These are phyloP conservation scores for Sclerotinia sclerotiorum DNA, from an alignment of 2,329 filamentous ascomycete species.

Conservation along the genomic window DNA sequence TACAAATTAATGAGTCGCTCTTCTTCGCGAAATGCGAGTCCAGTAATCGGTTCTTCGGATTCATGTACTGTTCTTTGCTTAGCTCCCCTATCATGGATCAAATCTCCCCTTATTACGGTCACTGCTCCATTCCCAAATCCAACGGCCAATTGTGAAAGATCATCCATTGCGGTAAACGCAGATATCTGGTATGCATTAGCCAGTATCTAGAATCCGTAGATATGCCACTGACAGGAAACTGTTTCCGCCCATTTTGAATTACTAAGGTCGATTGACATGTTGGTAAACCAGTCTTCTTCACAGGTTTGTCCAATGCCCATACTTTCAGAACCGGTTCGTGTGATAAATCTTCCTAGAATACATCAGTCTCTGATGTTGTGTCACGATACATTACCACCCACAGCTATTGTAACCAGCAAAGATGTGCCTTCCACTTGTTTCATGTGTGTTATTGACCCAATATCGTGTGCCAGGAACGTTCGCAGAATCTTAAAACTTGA, in stretches of 20 bases:
- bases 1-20: conserved; percentile 72
- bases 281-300: conserved; percentile 89
- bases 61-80: conserved; percentile 95
- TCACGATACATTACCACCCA: conserved; percentile 40
- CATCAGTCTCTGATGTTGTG: conserved; percentile 34
- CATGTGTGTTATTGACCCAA: conserved; percentile 81
- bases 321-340: conserved; percentile 89
- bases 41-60: conserved; percentile 93
- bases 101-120: conserved; percentile 86
- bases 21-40: conserved; percentile 72
- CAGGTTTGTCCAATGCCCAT: conserved; percentile 92
- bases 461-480: conserved; percentile 83
- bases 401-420: conserved; percentile 77
- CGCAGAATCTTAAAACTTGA: conserved; percentile 82
- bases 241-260: conserved; percentile 86
- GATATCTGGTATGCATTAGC: conserved; percentile 59
- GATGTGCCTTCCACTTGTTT: conserved; percentile 87
- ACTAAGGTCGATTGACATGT: conserved; percentile 82
- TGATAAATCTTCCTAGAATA: conserved; percentile 73
- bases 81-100: conserved; percentile 92
- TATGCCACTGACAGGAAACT: conserved; percentile 70
- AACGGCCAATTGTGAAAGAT: conserved; percentile 88
- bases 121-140: conserved; percentile 96
- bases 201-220: neutral
- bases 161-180: conserved; percentile 81